These are phyloP conservation scores for Phaeotremella skinneri DNA, from an alignment of 768 basidiomycete species.

Conservation along the genomic window DNA sequence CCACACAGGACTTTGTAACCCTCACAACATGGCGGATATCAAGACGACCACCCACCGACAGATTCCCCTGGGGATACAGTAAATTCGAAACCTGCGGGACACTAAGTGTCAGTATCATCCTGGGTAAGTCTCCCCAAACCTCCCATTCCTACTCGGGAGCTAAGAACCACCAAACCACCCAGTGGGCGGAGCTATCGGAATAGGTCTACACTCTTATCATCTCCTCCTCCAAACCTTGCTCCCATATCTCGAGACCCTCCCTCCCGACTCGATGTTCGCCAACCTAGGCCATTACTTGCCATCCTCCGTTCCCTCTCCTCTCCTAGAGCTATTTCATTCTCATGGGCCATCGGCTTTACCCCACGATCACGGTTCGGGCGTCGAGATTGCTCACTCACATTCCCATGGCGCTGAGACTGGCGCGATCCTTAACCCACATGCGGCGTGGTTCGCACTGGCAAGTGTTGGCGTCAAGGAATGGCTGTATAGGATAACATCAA, in stretches of 20 bases:
- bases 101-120: conserved; percentile 78
- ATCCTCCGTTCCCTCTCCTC: conserved; percentile 44
- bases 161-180: neutral
- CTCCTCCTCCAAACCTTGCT: conserved; percentile 72
- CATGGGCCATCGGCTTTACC: conserved; percentile 57
- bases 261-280: conserved; percentile 57
- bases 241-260: conserved; percentile 64
- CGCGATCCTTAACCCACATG: conserved; percentile 74
- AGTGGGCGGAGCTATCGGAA: conserved; percentile 50
- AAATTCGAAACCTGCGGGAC: conserved; percentile 97
- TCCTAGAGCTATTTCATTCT: conserved; percentile 50
- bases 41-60: conserved; percentile 70
- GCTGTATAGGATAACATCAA: conserved; percentile 82
- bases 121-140: conserved; percentile 73
- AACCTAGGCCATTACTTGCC: conserved; percentile 45
- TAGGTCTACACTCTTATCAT: conserved; percentile 78
- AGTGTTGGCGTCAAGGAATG: conserved; percentile 85
- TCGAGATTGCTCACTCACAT: conserved; percentile 53
- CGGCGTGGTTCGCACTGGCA: conserved; percentile 89
- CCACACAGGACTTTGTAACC: conserved; percentile 71
- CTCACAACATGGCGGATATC: conserved; percentile 84
- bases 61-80: conserved; percentile 54
- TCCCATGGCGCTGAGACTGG: conserved; percentile 46
- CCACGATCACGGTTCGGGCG: conserved; percentile 55
- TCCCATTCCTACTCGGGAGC: conserved; percentile 49